phyloP scores from a whole-genome alignment of 257 asterid genomes.

The Nicotiana tabacum region DNA sequence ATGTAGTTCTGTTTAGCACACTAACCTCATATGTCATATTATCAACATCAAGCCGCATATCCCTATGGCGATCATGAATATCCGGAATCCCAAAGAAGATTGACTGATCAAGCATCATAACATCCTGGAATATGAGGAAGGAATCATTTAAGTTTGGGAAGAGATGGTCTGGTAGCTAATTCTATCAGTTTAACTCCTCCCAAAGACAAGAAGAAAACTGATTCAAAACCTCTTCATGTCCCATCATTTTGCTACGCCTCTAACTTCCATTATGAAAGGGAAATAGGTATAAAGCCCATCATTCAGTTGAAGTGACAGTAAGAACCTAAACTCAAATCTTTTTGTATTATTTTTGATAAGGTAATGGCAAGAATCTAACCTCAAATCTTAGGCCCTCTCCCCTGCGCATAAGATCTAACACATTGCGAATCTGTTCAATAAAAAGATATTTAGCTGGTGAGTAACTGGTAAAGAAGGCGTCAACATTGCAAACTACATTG shows the following conservation, averaged over 20 bases:
- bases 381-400: conserved; percentile 84
- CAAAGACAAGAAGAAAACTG: not conserved
- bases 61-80: conserved; percentile 38
- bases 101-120: conserved; percentile 43
- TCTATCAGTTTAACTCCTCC: not conserved
- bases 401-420: conserved; percentile 86
- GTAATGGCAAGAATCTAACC: conserved; percentile 35
- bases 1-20: not conserved
- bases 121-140: conserved; percentile 25
- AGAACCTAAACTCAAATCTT: conserved; percentile 1
- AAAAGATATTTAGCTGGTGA: not conserved
- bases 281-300: not conserved
- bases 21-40: conserved; percentile 47
- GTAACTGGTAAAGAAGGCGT: not conserved
- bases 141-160: not conserved
- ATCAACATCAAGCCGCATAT: conserved; percentile 52
- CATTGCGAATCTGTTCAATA: conserved; percentile 76
- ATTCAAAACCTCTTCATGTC: not conserved
- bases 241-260: not conserved
- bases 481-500: not conserved
- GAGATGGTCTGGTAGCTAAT: not conserved
- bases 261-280: not conserved
- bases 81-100: conserved; percentile 36
- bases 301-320: not conserved
- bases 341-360: not conserved